Evolutionary conservation across 129 eudicot genomes (phyloP).

Genomic region (Oenanthe sinensis): DNA sequence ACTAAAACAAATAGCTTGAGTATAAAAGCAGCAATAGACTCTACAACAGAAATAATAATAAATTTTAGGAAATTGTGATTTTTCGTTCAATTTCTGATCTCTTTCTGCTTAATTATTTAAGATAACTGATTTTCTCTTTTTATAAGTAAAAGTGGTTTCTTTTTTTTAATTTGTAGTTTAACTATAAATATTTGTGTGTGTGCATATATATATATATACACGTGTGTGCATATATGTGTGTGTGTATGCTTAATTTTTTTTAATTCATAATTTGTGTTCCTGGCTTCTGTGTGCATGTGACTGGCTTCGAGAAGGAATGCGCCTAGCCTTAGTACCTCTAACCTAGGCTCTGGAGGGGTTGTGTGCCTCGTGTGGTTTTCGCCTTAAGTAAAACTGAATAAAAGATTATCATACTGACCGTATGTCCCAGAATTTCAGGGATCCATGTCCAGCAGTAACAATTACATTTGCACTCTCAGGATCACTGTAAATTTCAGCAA

Average conservation of each 20-base stretch:
- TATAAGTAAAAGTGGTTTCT: background rate
- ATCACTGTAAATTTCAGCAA: slow-evolving; percentile 45
- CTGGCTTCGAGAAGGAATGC: background rate
- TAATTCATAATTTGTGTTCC: too few species aligned
- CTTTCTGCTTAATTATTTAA: background rate
- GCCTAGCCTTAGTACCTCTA: background rate
- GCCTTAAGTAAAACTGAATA: background rate
- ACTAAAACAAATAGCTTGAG: background rate
- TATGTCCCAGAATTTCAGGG: slow-evolving; percentile 87
- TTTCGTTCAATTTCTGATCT: background rate
- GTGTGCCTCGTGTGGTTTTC: background rate
- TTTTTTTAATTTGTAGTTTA: background rate
- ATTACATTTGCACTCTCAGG: slow-evolving; percentile 65
- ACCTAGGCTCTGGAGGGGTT: background rate
- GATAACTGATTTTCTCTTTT: background rate
- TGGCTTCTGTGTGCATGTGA: background rate
- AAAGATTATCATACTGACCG: slow-evolving; percentile 43
- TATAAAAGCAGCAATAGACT: background rate
- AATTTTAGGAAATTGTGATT: background rate
- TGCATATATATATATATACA: too few species aligned
- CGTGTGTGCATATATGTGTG: too few species aligned
- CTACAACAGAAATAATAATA: background rate
- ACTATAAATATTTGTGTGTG: background rate
- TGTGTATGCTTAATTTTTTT: too few species aligned
- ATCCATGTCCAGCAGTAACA: slow-evolving; percentile 65